Percentiles rank a stretch among this genome's conserved stretches.
Evolutionary conservation across 768 basidiomycete species (phyloP).

Genomic region (Leccinum aurantiacum): DNA sequence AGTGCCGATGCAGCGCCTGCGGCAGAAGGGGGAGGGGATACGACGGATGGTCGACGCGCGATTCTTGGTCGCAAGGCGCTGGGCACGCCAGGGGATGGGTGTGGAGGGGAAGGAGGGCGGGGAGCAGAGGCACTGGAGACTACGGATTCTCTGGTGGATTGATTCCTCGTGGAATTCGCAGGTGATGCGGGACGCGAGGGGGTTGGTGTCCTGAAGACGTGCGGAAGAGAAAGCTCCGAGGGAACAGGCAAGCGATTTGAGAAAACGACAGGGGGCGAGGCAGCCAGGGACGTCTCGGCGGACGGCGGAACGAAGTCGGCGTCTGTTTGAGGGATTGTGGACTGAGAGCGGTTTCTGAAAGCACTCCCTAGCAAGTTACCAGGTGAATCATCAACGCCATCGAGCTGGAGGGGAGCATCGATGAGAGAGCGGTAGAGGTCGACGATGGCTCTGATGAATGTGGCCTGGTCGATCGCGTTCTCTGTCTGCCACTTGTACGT

Average conservation of each 20-base stretch:
- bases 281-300: conserved; percentile 1
- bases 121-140: conserved; percentile 13
- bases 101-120: conserved; percentile 27
- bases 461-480: conserved; percentile 62
- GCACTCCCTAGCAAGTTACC: conserved; percentile 28
- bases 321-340: conserved; percentile 16
- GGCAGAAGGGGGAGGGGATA: conserved; percentile 35
- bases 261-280: conserved; percentile 3
- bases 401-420: conserved; percentile 52
- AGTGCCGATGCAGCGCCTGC: conserved; percentile 21
- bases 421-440: conserved; percentile 56
- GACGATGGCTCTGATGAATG: conserved; percentile 68
- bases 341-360: conserved; percentile 7
- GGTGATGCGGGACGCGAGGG: conserved; percentile 45
- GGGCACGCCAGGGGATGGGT: conserved; percentile 27
- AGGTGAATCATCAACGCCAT: conserved; percentile 51
- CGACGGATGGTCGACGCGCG: conserved; percentile 46
- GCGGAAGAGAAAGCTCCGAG: conserved; percentile 26
- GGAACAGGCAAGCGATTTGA: conserved; percentile 7
- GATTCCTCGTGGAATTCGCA: conserved; percentile 27
- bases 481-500: conserved; percentile 92
- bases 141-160: conserved; percentile 27
- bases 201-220: conserved; percentile 24
- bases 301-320: conserved; percentile 7
- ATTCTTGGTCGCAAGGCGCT: conserved; percentile 37